These are phyloP conservation scores for Kwoniella europaea DNA, from an alignment of 768 basidiomycete species.

Conservation along the genomic window DNA sequence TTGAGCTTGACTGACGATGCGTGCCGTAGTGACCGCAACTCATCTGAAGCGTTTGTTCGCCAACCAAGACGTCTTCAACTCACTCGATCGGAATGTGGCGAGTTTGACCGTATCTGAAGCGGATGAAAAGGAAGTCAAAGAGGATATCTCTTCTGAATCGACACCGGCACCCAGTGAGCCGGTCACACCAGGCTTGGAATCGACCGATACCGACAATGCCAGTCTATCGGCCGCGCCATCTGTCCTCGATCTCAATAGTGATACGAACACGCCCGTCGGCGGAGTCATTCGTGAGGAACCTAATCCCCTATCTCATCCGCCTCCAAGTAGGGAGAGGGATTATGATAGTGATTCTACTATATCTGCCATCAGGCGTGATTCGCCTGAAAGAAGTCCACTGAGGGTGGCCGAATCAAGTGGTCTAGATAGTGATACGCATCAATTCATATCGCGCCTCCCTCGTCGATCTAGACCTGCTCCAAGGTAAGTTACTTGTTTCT, in stretches of 20 bases:
- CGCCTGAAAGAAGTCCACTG: constrained; percentile 13
- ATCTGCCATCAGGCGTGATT: constrained; percentile 46
- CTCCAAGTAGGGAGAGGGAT: constrained; percentile 25
- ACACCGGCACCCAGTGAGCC: constrained; percentile 21
- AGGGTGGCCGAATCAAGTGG: constrained; percentile 50
- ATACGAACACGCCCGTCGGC: constrained; percentile 35
- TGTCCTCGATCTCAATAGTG: constrained; percentile 11
- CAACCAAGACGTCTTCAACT: constrained; percentile 51
- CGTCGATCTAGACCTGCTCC: constrained; percentile 53
- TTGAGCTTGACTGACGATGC: not conserved
- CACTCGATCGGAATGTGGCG: constrained; percentile 49
- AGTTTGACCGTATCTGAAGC: constrained; percentile 54
- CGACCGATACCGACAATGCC: not conserved
- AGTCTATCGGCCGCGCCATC: constrained; percentile 1
- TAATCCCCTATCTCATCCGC: constrained; percentile 27
- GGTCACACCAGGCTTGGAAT: constrained; percentile 17
- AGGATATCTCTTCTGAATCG: constrained; percentile 17
- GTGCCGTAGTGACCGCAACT: constrained; percentile 51
- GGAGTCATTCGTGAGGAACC: constrained; percentile 19
- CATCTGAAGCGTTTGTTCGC: constrained; percentile 60
- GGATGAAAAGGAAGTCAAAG: constrained; percentile 51
- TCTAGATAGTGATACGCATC: constrained; percentile 46
- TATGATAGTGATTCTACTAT: constrained; percentile 61
- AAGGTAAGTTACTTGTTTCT: constrained; percentile 33
- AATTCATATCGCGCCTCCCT: constrained; percentile 56